phyloP scores from a whole-genome alignment of 768 basidiomycete genomes.

The Kwoniella shandongensis region DNA sequence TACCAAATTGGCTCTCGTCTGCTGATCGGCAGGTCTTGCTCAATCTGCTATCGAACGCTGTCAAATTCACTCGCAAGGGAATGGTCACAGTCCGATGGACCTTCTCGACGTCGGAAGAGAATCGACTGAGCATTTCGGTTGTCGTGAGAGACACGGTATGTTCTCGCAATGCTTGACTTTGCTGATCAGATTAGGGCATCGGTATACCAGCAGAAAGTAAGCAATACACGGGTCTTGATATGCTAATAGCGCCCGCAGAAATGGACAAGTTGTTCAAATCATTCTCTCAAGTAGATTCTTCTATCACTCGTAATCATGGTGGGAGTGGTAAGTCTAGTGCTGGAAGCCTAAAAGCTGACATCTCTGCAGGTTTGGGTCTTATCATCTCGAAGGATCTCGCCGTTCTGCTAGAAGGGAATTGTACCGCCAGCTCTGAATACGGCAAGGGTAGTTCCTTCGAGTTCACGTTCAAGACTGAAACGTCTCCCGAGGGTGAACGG shows the following conservation, averaged over 20 bases:
- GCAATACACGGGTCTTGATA: conserved; percentile 1
- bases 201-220: conserved; percentile 38
- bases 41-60: conserved; percentile 43
- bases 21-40: conserved; percentile 16
- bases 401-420: conserved; percentile 39
- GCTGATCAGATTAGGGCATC: conserved; percentile 30
- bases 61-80: conserved; percentile 43
- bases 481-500: neutral
- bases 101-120: conserved; percentile 10
- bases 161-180: neutral
- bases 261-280: conserved; percentile 44
- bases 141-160: conserved; percentile 37
- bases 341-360: neutral
- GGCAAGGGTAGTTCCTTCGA: conserved; percentile 44
- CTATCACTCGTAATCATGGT: conserved; percentile 39
- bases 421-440: conserved; percentile 35
- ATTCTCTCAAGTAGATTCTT: conserved; percentile 47
- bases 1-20: neutral
- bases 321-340: conserved; percentile 27
- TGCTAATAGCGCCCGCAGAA: conserved; percentile 15
- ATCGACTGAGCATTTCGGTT: conserved; percentile 20
- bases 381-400: conserved; percentile 43
- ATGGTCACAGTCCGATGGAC: conserved; percentile 36
- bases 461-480: conserved; percentile 35
- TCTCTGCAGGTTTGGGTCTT: conserved; percentile 35